These are phyloP conservation scores for Phytophthora pisi DNA, from an alignment of 352 stramenopile species.

Conservation along the genomic window DNA sequence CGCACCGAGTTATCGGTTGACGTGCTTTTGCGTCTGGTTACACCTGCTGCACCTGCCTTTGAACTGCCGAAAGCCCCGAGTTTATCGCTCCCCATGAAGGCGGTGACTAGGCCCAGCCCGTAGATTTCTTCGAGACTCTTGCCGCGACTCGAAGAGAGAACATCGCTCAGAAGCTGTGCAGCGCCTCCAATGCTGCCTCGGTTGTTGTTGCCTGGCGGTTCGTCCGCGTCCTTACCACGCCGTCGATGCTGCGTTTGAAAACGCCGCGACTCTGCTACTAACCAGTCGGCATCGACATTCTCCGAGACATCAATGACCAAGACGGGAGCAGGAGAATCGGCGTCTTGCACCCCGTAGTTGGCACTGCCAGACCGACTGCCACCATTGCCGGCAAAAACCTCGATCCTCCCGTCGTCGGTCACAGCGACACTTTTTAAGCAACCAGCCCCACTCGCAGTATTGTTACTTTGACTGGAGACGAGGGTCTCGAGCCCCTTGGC, in stretches of 20 bases:
- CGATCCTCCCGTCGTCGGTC: slow-evolving; percentile 52
- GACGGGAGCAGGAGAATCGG: slow-evolving; percentile 15
- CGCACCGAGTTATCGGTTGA: slow-evolving; percentile 7
- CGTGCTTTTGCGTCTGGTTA: slow-evolving; percentile 10
- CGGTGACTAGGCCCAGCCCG: slow-evolving; percentile 62
- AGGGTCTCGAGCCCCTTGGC: slow-evolving; percentile 55
- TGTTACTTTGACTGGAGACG: slow-evolving; percentile 13
- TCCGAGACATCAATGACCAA: slow-evolving; percentile 57
- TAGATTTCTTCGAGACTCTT: slow-evolving; percentile 62
- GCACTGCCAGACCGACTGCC: slow-evolving; percentile 4
- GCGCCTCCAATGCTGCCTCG: slow-evolving; percentile 5
- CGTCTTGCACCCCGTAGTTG: slow-evolving; percentile 10
- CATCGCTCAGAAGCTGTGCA: slow-evolving; percentile 22
- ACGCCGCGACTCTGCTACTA: slow-evolving; percentile 39
- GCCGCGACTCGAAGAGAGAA: slow-evolving; percentile 23
- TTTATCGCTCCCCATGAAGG: slow-evolving; percentile 37
- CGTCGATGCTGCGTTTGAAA: slow-evolving; percentile 24
- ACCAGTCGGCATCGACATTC: slow-evolving; percentile 49
- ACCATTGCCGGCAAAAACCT: slow-evolving; percentile 45
- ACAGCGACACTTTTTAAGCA: slow-evolving; percentile 49
- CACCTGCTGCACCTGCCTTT: neutral
- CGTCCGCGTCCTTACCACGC: slow-evolving; percentile 13
- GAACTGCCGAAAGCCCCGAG: neutral
- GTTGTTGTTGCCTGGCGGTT: slow-evolving; percentile 26
- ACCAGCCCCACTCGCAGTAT: neutral